Evolutionary conservation across 2,329 filamentous ascomycete species (phyloP).

Genomic region (Claviceps citrina): DNA sequence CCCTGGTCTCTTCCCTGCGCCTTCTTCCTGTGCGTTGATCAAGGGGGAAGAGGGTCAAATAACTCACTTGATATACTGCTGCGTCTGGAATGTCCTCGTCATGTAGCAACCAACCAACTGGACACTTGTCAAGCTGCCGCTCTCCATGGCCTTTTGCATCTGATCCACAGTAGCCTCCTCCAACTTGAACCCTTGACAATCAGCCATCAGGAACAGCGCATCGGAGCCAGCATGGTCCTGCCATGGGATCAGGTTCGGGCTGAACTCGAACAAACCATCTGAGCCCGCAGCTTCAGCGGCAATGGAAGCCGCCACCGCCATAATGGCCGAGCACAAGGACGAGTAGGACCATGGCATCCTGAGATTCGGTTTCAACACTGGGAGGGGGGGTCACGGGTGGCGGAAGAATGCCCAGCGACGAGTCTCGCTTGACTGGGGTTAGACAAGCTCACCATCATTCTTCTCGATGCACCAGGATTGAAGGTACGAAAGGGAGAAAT

Average conservation of each 20-base stretch:
- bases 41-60: not conserved
- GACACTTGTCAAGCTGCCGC: conserved; percentile 39
- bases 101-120: conserved; percentile 49
- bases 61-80: conserved; percentile 46
- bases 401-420: too few species aligned
- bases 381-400: too few species aligned
- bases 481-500: too few species aligned
- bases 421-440: too few species aligned
- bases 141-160: conserved; percentile 42
- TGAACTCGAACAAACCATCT: conserved; percentile 10
- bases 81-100: conserved; percentile 42
- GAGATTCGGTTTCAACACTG: too few species aligned
- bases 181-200: conserved; percentile 43
- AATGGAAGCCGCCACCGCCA: conserved; percentile 1
- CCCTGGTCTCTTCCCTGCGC: too few species aligned
- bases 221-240: conserved; percentile 21
- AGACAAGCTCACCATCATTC: too few species aligned
- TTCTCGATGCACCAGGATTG: too few species aligned
- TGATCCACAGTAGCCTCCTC: conserved; percentile 57
- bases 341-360: conserved; percentile 2
- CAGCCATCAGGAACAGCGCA: conserved; percentile 43
- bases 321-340: not conserved
- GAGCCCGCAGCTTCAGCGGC: not conserved
- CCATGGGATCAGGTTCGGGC: conserved; percentile 20
- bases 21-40: not conserved